phyloP scores from a whole-genome alignment of 169 alveolate genomes.

The Eimeria acervulina region DNA sequence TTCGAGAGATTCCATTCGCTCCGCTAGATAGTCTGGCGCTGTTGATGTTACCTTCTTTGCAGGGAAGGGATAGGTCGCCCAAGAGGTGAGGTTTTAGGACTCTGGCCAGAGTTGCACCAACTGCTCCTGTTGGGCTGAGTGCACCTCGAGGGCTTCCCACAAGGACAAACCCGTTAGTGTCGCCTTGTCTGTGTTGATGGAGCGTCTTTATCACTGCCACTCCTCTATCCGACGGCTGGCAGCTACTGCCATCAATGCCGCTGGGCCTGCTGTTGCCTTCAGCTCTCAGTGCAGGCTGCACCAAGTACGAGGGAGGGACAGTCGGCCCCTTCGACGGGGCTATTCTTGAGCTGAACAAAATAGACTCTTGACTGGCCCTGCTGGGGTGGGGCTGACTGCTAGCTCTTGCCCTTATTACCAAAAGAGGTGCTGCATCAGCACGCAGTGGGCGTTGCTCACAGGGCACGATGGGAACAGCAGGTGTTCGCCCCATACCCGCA shows the following conservation, averaged over 20 bases:
- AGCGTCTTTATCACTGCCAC: not conserved
- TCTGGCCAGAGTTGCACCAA: not conserved
- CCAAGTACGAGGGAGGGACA: not conserved
- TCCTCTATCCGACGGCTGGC: not conserved
- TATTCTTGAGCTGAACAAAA: not conserved
- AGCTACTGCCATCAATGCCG: not conserved
- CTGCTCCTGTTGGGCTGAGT: not conserved
- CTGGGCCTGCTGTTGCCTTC: not conserved
- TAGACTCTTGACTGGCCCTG: not conserved
- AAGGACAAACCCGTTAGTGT: not conserved
- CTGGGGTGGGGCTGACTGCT: conserved; percentile 5
- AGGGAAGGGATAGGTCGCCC: not conserved
- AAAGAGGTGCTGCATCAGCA: conserved; percentile 3
- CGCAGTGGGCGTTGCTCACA: not conserved
- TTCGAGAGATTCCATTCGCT: not conserved
- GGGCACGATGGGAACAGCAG: not conserved
- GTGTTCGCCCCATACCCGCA: not conserved
- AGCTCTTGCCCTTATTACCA: not conserved
- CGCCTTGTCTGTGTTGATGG: not conserved
- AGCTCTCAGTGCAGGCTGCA: not conserved
- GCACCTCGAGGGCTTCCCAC: not conserved
- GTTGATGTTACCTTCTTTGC: not conserved
- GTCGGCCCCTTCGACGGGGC: not conserved
- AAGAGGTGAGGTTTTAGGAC: not conserved
- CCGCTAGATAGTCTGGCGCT: not conserved